Evolutionary conservation across 1,139 yeast genomes (phyloP), one percentile per base, ranked within the genome.

Genomic region (Hyphopichia wangnamkhiaoensis): DNA sequence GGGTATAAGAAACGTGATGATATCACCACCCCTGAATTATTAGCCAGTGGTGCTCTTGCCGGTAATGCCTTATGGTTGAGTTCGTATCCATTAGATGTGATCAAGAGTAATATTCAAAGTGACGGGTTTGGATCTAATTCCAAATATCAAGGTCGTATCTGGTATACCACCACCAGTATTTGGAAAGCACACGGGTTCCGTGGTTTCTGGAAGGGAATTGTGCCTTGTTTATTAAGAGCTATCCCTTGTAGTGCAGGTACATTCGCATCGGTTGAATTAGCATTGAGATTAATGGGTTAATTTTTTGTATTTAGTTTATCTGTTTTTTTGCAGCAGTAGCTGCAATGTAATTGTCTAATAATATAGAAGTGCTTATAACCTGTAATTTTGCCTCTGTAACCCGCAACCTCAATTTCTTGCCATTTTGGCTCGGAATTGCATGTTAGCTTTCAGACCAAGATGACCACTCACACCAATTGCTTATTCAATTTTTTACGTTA

Each of bases 161-260:
- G 58, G 3, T 66, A 64, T 18, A 88, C 84, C 0, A 60, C 77
- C 1, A 52, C 56, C 27, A 63, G 71, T 44, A 80, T 84, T 1
- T 66, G 65, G 57, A 50, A 48, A 3, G 52, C 60, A 1, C 69
- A 68, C 28, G 90, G 91, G 0, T 44, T 70, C 13, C 47, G 64
- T 5, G 90, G 89, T 0, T 81, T 84, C 54, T 84, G 89, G 88
- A 69, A 79, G 47, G 91, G 93, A 2, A 68, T 84, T 31, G 76
- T 74, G 2, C 93, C 91, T 0, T 82, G 90, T 29, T 66, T 84
- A 41, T 50, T 82, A 20, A 65, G 93, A 46, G 91, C 91, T 0
- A 70, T 81, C 20, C 91, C 91, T 2, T 83, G 88, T 43, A 79
- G 85, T 44, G 88, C 90, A 0, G 85, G 86, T 8, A 84, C 91